Evolutionary conservation across 1,284 basidiomycete species (phyloP).

Genomic region (Agroathelia rolfsii): DNA sequence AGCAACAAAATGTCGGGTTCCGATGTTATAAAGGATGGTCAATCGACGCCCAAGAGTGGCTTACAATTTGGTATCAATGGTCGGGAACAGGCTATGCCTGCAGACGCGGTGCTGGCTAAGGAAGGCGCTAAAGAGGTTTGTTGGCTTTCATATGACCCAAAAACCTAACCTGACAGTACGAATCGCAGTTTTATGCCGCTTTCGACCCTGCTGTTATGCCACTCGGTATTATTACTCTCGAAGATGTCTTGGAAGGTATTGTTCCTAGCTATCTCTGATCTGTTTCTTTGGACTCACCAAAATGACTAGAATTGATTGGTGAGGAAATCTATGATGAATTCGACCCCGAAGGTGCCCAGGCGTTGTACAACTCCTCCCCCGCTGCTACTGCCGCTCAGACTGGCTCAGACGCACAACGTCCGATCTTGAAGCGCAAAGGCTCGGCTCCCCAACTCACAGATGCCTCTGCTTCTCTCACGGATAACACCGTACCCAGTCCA

Average conservation of each 20-base stretch:
- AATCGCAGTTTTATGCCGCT: conserved; percentile 56
- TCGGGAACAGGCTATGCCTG: conserved; percentile 75
- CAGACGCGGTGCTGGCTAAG: conserved; percentile 69
- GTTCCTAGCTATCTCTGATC: conserved; percentile 1
- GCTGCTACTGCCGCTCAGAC: conserved; percentile 14
- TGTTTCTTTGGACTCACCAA: conserved; percentile 5
- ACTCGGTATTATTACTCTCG: conserved; percentile 86
- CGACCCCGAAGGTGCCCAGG: conserved; percentile 61
- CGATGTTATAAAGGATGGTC: conserved; percentile 18
- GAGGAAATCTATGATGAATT: conserved; percentile 89
- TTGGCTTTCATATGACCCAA: conserved; percentile 5
- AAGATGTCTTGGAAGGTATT: conserved; percentile 83
- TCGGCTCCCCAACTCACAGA: conserved; percentile 20
- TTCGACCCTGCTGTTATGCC: conserved; percentile 70
- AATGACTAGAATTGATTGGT: conserved; percentile 64
- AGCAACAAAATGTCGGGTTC: conserved; percentile 13
- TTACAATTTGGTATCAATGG: conserved; percentile 30
- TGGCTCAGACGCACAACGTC: conserved; percentile 13
- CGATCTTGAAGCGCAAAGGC: conserved; percentile 17
- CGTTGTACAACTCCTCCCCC: conserved; percentile 50
- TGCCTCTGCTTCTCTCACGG: conserved; percentile 5
- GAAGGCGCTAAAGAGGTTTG: conserved; percentile 58
- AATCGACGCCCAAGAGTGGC: conserved; percentile 28
- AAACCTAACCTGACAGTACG: conserved; percentile 1
- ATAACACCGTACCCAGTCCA: conserved; percentile 9